A percentile compares a stretch with the other conserved stretches of the same genome.
Evolutionary conservation across 768 basidiomycete species (phyloP).

Genomic region (Podaxis mareebaensis): DNA sequence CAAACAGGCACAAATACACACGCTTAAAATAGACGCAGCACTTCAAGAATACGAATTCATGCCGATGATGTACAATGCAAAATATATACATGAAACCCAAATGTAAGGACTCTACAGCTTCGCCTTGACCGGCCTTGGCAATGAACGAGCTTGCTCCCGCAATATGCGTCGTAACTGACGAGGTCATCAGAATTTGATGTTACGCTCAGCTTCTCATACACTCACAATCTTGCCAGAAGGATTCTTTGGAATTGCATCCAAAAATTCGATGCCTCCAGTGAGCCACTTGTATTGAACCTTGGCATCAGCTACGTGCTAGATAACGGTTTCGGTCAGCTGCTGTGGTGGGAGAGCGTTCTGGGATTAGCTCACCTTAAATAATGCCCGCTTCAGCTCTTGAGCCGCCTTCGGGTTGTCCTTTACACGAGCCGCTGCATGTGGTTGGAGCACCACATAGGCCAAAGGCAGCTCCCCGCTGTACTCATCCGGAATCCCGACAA

Average conservation of each 20-base stretch:
- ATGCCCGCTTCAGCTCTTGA: slow-evolving; percentile 40
- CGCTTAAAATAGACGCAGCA: not conserved
- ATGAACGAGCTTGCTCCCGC: slow-evolving; percentile 45
- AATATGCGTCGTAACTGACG: slow-evolving; percentile 50
- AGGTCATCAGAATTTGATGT: not conserved
- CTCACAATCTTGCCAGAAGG: slow-evolving; percentile 69
- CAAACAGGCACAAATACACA: slow-evolving; percentile 25
- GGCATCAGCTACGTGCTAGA: slow-evolving; percentile 55
- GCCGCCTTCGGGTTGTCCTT: slow-evolving; percentile 32
- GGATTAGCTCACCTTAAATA: slow-evolving; percentile 54
- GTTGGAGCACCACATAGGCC: slow-evolving; percentile 63
- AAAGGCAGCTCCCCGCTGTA: slow-evolving; percentile 76
- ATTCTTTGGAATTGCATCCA: slow-evolving; percentile 66
- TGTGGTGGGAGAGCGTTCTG: not conserved
- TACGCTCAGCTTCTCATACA: not conserved
- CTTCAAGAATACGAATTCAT: not conserved
- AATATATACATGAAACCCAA: not conserved
- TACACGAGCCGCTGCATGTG: slow-evolving; percentile 38
- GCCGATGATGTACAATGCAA: not conserved
- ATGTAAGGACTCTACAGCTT: slow-evolving; percentile 17
- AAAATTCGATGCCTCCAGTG: slow-evolving; percentile 61
- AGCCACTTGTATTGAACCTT: slow-evolving; percentile 65
- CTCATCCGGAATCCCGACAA: slow-evolving; percentile 70
- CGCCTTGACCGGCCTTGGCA: slow-evolving; percentile 15
- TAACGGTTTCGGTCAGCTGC: slow-evolving; percentile 4